Percentiles rank a stretch among this genome's conserved stretches.
Conservation (phyloP, 306 rosid species). For the Begonia masoniana region DNA sequence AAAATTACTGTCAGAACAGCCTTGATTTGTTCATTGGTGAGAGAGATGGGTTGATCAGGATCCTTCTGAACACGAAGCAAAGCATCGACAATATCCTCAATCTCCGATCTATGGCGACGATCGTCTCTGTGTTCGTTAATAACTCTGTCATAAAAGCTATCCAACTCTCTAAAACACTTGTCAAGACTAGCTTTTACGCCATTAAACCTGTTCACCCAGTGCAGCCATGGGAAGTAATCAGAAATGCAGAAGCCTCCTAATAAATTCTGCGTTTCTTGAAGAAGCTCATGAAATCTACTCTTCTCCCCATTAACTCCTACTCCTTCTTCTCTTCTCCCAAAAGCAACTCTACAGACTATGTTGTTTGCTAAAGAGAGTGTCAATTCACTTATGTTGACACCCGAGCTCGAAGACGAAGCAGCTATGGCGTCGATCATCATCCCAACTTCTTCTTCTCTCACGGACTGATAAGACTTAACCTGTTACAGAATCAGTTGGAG, state of each 20-base stretch:
- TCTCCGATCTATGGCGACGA: constrained; percentile 15
- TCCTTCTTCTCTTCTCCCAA: constrained; percentile 52
- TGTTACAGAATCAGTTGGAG: too few relatives aligned
- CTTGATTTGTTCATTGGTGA: constrained; percentile 51
- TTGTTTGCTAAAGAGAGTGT: constrained; percentile 20
- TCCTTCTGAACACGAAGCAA: constrained; percentile 39
- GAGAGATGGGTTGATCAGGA: constrained; percentile 28
- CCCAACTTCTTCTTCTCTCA: constrained; percentile 46
- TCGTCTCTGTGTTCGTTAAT: constrained; percentile 35
- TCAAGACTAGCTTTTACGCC: constrained; percentile 51
- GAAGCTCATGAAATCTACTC: constrained; percentile 50
- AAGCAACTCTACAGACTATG: constrained; percentile 33
- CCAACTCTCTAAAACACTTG: constrained; percentile 26
- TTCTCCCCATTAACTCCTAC: constrained; percentile 36
- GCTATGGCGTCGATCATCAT: constrained; percentile 21
- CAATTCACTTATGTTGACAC: constrained; percentile 8
- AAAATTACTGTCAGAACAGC: constrained; percentile 31
- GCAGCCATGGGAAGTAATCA: constrained; percentile 67
- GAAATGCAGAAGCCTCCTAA: constrained; percentile 59
- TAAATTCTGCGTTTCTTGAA: constrained; percentile 38
- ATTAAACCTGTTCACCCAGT: constrained; percentile 41
- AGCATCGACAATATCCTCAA: constrained; percentile 56
- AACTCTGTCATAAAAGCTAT: constrained; percentile 40
- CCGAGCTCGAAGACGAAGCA: constrained; percentile 15
- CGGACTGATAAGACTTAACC: constrained; percentile 27